Conservation (phyloP, 768 basidiomycete genomes). For the Phylloporus arenicola region DNA sequence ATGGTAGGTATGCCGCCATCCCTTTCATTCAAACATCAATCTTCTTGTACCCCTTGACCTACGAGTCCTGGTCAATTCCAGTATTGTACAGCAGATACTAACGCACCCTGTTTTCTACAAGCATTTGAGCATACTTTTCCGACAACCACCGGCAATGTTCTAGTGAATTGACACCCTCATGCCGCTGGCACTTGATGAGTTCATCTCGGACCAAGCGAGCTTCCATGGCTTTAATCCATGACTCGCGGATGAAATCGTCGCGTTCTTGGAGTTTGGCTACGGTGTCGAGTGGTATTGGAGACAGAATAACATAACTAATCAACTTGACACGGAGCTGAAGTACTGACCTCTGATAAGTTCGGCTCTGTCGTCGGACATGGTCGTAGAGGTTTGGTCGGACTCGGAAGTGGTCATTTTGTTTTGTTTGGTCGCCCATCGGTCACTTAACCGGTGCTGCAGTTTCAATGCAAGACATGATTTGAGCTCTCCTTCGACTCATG, state of each 20-base stretch:
- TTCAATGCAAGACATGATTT: not conserved
- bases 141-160: constrained; percentile 85
- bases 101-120: constrained; percentile 75
- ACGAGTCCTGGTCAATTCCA: constrained; percentile 7
- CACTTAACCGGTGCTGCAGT: too few relatives aligned
- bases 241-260: constrained; percentile 78
- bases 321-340: not conserved
- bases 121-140: constrained; percentile 75
- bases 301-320: not conserved
- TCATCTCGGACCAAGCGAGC: constrained; percentile 82
- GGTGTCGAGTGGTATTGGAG: not conserved
- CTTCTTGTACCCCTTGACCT: constrained; percentile 85
- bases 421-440: constrained; percentile 2
- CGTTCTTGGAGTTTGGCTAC: constrained; percentile 62
- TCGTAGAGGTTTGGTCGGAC: not conserved
- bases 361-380: constrained; percentile 32
- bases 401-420: constrained; percentile 6
- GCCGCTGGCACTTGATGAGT: constrained; percentile 81
- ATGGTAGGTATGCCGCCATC: not conserved
- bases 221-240: constrained; percentile 95
- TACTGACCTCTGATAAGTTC: constrained; percentile 30
- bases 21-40: constrained; percentile 46
- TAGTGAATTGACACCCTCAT: constrained; percentile 88
- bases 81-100: not conserved
- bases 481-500: too few relatives aligned